A percentile compares a stretch with the other conserved stretches of the same genome.
Evolutionary conservation across 495 filamentous ascomycete genomes (phyloP).

Genomic region (Friedmanniomyces simplex): DNA sequence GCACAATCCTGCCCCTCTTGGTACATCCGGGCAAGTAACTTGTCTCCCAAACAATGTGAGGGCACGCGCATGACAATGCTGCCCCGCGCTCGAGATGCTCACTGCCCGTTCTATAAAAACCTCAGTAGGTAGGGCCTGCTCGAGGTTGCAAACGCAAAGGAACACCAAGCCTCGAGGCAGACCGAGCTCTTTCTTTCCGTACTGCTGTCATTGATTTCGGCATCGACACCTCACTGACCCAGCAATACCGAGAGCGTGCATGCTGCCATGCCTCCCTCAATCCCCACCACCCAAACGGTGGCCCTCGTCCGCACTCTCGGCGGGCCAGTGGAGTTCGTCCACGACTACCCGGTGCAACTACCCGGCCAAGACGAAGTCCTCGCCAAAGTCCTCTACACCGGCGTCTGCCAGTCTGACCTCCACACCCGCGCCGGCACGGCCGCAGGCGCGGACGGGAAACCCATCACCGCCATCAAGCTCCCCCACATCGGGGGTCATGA

Average conservation of each 20-base stretch:
- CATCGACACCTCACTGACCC: neutral
- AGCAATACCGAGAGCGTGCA: neutral
- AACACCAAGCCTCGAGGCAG: no score
- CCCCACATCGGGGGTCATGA: slow-evolving; percentile 43
- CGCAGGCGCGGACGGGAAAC: slow-evolving; percentile 34
- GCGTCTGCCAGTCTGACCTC: slow-evolving; percentile 43
- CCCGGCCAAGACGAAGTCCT: slow-evolving; percentile 40
- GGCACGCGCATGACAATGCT: no score
- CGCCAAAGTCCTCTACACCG: slow-evolving; percentile 40
- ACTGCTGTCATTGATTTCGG: neutral
- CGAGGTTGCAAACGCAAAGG: no score
- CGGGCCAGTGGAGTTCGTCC: slow-evolving; percentile 36
- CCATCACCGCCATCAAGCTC: slow-evolving; percentile 39
- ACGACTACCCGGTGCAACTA: slow-evolving; percentile 38
- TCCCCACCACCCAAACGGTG: slow-evolving; percentile 38
- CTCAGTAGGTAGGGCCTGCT: no score
- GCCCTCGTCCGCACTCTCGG: slow-evolving; percentile 33
- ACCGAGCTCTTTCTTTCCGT: no score
- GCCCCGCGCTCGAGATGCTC: no score
- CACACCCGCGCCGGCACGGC: slow-evolving; percentile 38
- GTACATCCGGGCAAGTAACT: no score
- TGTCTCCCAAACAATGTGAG: no score
- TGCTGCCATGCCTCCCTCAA: slow-evolving; percentile 4
- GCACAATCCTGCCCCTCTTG: no score
- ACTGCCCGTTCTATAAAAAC: no score